Evolutionary conservation across 108 stramenopile species (phyloP), one percentile per base, ranked within the genome.

Genomic region (Nitzschia palea): DNA sequence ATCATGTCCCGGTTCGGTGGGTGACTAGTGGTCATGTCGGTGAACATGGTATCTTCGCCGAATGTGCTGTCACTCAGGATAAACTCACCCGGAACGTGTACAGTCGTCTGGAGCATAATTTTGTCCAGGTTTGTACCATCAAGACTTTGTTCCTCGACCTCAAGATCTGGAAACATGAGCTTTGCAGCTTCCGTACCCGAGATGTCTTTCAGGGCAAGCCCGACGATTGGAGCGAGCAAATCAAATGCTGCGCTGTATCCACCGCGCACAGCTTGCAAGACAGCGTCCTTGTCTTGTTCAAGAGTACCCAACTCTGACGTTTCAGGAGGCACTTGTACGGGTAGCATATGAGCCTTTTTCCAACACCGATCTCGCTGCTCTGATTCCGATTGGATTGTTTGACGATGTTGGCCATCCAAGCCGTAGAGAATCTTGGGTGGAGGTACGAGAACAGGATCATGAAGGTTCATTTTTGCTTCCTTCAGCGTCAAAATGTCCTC

Each of bases 231-330:
- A 20, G 86, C 79, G 50, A 91, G 67, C 25, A 74, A 43, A 71
- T 91, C 84, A 62, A 83, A 91, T 0, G 90, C 90, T 9, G 87
- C 81, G 28, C 83, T 80, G 80, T 79, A 91, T 18, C 90, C 90
- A 10, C 72, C 71, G 31, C 82, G 78, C 1, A 91, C 86, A 26
- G 85, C 90, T 54, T 82, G 69, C 28, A 88, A 57, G n/a, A 91
- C 84, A 0, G 73, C 77, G 25, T 81, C 77, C 54, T 83, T 81
- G 44, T 82, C 79, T 58, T 88, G 84, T 44, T 80, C 81, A 29
- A 88, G 51, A 0, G 81, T 66, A 9, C 69, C 35, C 28, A 91
- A 65, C 59, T 88, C 87, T 42, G 83, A 70, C 25, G 73, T 68
- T 37, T 82, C 83, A 22, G 68, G 61, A 35, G 90, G 79, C 14